Evolutionary conservation across 176 grass and related monocot genomes (phyloP).

Genomic region (Triticum turgidum): DNA sequence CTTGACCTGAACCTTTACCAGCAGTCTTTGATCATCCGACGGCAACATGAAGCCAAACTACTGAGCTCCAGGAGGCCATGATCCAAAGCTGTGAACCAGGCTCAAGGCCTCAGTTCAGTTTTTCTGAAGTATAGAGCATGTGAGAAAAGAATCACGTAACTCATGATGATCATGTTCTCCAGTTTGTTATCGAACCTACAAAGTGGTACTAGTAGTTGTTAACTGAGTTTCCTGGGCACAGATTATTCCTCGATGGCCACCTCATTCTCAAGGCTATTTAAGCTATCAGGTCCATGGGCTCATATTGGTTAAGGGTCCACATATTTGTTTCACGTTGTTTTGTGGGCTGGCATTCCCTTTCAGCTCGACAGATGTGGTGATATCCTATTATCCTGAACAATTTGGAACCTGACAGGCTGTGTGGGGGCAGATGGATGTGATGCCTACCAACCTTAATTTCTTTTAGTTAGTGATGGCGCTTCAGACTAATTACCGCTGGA

Average conservation of each 20-base stretch:
- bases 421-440: background rate
- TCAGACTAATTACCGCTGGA: background rate
- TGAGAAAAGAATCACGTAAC: background rate
- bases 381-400: background rate
- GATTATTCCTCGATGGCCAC: background rate
- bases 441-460: background rate
- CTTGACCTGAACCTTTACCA: slow-evolving; percentile 75
- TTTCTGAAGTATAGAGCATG: slow-evolving; percentile 5
- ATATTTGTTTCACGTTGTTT: background rate
- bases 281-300: background rate
- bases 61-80: slow-evolving; percentile 41
- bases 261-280: background rate
- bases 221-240: background rate
- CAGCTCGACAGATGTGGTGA: background rate
- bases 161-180: background rate
- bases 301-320: background rate
- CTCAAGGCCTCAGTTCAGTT: too few species aligned
- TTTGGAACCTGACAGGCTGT: background rate
- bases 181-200: slow-evolving; percentile 3
- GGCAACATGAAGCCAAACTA: slow-evolving; percentile 55
- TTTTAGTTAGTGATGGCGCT: background rate
- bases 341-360: background rate
- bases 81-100: background rate
- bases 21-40: slow-evolving; percentile 57
- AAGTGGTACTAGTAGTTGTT: slow-evolving; percentile 4